These are phyloP conservation scores for Coemansia asiatica DNA, from an alignment of 192 early-diverging fungal species.

Conservation along the genomic window DNA sequence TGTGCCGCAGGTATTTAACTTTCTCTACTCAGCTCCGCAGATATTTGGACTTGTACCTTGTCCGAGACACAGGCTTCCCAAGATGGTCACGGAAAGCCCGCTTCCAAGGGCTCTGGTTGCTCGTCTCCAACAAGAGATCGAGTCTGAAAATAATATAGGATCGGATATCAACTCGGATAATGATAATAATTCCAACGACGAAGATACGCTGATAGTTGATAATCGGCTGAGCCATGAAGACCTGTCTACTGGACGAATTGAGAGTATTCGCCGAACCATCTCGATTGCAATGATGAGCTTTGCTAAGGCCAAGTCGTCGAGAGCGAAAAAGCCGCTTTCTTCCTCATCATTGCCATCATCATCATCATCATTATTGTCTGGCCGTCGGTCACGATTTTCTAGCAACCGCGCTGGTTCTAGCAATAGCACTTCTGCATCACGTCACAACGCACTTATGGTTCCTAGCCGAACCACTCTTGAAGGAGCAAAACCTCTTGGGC, in stretches of 20 bases:
- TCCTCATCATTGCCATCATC: not conserved
- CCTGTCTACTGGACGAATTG: not conserved
- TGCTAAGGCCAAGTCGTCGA: slow-evolving; percentile 32
- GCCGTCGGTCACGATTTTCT: slow-evolving; percentile 10
- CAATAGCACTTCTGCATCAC: not conserved
- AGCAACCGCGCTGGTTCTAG: slow-evolving; percentile 1
- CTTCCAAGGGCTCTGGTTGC: slow-evolving; percentile 16
- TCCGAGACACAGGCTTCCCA: slow-evolving; percentile 92
- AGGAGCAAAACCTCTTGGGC: slow-evolving; percentile 33
- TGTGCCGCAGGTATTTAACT: slow-evolving; percentile 97
- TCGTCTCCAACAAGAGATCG: slow-evolving; percentile 17
- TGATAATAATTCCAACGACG: not conserved
- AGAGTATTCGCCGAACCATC: slow-evolving; percentile 20
- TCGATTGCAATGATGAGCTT: slow-evolving; percentile 51
- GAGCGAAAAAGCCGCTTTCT: not conserved
- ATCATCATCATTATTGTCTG: not conserved
- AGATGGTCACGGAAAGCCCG: slow-evolving; percentile 27
- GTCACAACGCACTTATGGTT: slow-evolving; percentile 28
- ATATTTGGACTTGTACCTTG: slow-evolving; percentile 92
- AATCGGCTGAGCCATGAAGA: not conserved
- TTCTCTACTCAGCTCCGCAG: slow-evolving; percentile 92
- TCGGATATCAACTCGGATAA: slow-evolving; percentile 17
- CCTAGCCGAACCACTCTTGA: slow-evolving; percentile 41
- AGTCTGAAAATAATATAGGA: slow-evolving; percentile 9
- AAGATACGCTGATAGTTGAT: not conserved